phyloP scores from a whole-genome alignment of 2,329 filamentous ascomycete species.

The Chaetothyriales sp. region DNA sequence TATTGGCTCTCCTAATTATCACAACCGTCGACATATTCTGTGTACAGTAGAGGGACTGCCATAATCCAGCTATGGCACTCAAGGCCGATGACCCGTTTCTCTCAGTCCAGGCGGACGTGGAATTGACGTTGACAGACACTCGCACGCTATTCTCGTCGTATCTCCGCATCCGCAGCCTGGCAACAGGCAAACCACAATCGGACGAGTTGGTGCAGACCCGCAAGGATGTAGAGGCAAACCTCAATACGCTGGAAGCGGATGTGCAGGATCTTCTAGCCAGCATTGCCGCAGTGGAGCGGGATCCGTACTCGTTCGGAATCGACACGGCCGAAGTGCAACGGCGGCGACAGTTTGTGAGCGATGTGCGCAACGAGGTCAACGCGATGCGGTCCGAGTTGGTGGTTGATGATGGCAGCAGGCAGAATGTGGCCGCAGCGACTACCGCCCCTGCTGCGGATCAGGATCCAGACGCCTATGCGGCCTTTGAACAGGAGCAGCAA shows the following conservation, averaged over 20 bases:
- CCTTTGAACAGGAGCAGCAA: constrained; percentile 85
- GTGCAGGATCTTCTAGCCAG: constrained; percentile 76
- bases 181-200: constrained; percentile 42
- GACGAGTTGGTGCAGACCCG: constrained; percentile 53
- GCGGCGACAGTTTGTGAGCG: constrained; percentile 66
- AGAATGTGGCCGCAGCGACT: constrained; percentile 23
- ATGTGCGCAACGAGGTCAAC: constrained; percentile 77
- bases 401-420: constrained; percentile 29
- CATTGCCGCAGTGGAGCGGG: constrained; percentile 71
- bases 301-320: constrained; percentile 76
- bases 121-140: constrained; percentile 62
- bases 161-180: constrained; percentile 81
- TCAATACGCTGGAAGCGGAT: constrained; percentile 64
- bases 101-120: constrained; percentile 53
- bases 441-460: constrained; percentile 36
- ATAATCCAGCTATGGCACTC: constrained; percentile 19
- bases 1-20: too few species aligned
- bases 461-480: constrained; percentile 52
- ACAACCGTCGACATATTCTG: neutral
- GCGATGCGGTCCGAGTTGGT: constrained; percentile 74
- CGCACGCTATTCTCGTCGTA: constrained; percentile 87
- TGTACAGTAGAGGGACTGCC: neutral
- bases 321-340: constrained; percentile 68
- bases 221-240: constrained; percentile 63
- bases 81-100: constrained; percentile 30